Percentiles rank a stretch among this genome's conserved stretches.
Conservation (phyloP, 1,139 yeast genomes). For the Blastobotrys elegans region DNA sequence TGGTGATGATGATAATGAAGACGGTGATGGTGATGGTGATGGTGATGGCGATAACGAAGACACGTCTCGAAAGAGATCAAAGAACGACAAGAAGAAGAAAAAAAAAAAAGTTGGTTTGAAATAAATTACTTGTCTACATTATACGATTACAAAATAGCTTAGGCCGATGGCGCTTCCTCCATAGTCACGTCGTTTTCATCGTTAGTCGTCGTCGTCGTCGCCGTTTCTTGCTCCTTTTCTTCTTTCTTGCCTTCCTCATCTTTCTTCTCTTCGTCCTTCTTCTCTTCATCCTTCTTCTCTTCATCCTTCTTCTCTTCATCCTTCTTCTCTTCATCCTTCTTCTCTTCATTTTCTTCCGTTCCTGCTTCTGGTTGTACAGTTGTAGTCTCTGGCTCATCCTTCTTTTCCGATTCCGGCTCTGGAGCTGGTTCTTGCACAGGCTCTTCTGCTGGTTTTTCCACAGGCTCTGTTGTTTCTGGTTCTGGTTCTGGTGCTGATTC, state of each 20-base stretch:
- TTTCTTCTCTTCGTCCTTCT: constrained; percentile 2
- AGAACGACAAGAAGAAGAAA: not conserved
- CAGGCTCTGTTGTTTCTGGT: not conserved
- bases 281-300: not conserved
- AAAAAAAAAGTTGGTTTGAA: not conserved
- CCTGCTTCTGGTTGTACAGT: constrained; percentile 10
- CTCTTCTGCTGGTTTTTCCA: not conserved
- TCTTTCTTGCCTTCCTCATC: not conserved
- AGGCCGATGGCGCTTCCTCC: constrained; percentile 22
- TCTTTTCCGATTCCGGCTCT: constrained; percentile 7
- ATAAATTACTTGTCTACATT: not conserved
- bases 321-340: not conserved
- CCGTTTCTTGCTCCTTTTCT: not conserved
- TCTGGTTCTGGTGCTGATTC: not conserved
- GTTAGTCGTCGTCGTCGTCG: not conserved
- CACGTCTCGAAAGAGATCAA: not conserved
- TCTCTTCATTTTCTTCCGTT: constrained; percentile 5
- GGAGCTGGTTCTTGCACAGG: not conserved
- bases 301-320: not conserved
- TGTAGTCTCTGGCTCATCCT: constrained; percentile 7
- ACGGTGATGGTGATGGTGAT: constrained; percentile 3
- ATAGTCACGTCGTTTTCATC: constrained; percentile 22
- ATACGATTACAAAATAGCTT: no score
- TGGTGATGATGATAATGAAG: not conserved
- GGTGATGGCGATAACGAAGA: constrained; percentile 9